A percentile compares a stretch with the other conserved stretches of the same genome.
Conservation (phyloP, 768 basidiomycete species). For the Kwoniella sp. region DNA sequence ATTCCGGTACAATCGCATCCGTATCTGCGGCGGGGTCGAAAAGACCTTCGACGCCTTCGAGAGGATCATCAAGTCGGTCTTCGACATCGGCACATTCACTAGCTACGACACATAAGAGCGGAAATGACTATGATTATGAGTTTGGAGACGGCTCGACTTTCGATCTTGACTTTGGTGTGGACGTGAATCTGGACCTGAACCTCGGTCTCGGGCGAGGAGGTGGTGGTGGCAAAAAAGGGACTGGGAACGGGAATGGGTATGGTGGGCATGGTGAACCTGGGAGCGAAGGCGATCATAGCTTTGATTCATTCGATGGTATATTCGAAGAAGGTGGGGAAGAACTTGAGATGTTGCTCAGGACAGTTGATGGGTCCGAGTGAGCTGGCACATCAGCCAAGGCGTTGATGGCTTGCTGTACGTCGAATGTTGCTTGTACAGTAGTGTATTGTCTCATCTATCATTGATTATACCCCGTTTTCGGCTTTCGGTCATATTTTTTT, state of each 20-base stretch:
- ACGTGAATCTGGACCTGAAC: too few species aligned
- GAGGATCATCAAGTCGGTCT: not conserved
- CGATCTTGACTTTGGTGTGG: not conserved
- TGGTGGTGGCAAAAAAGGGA: too few species aligned
- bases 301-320: constrained; percentile 31
- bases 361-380: constrained; percentile 18
- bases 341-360: constrained; percentile 19
- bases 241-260: not conserved
- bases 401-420: not conserved
- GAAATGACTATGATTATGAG: not conserved
- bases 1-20: not conserved
- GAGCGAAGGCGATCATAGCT: constrained; percentile 21
- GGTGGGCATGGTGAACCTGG: too few species aligned
- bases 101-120: constrained; percentile 1
- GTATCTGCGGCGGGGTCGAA: not conserved
- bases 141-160: not conserved
- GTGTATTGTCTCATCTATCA: too few species aligned
- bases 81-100: not conserved
- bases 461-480: too few species aligned
- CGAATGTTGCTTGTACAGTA: too few species aligned
- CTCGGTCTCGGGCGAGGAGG: not conserved
- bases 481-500: too few species aligned
- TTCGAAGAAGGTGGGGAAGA: constrained; percentile 26
- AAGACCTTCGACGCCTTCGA: not conserved
- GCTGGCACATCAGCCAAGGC: too few species aligned